phyloP scores from a whole-genome alignment of 139 green algal genomes.

The Chlamydomonas eustigma region DNA sequence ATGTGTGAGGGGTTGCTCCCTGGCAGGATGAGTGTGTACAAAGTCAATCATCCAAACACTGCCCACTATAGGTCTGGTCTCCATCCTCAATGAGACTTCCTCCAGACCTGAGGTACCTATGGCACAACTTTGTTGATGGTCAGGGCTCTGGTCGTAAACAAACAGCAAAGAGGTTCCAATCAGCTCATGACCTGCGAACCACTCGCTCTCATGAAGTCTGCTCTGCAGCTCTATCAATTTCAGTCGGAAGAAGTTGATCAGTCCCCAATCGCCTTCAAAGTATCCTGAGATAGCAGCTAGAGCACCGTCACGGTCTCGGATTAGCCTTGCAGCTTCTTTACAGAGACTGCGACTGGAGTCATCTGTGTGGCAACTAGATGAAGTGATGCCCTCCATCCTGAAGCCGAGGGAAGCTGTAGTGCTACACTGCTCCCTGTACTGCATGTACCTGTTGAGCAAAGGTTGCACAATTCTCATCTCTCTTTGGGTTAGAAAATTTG shows the following conservation, averaged over 20 bases:
- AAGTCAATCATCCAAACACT: neutral
- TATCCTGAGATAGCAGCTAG: no score
- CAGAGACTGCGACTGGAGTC: no score
- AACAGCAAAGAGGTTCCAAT: neutral
- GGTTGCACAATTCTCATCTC: no score
- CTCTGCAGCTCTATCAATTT: neutral
- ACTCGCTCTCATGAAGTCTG: neutral
- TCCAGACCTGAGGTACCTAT: neutral
- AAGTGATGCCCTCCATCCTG: neutral
- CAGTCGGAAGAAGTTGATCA: neutral
- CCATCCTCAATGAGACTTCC: neutral
- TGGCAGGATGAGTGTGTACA: neutral
- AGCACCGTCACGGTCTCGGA: no score
- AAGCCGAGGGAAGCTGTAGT: neutral
- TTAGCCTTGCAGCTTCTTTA: no score
- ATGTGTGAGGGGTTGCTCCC: neutral
- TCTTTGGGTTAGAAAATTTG: no score
- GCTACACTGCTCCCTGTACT: neutral
- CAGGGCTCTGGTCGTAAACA: neutral
- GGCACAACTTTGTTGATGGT: no score
- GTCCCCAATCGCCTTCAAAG: no score
- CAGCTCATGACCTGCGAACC: neutral
- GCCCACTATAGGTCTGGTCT: neutral
- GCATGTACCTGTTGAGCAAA: neutral
- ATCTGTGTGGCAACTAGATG: no score